phyloP scores from a whole-genome alignment of 164 flowering plant species.

The Taxillus chinensis region DNA sequence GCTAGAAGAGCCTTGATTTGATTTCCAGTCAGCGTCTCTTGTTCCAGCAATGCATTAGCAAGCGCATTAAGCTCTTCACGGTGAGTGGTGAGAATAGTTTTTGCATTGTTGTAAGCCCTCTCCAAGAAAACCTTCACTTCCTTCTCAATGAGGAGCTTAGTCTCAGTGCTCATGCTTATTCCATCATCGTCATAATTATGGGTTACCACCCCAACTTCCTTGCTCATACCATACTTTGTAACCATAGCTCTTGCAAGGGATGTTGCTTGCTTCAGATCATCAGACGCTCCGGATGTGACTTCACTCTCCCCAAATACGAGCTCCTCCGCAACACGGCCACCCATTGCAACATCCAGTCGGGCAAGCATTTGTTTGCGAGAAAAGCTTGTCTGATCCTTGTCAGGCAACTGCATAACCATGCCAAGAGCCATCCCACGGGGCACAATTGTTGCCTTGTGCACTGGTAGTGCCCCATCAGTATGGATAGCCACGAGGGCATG shows the following conservation, averaged over 20 bases:
- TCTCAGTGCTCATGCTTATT: slow-evolving; percentile 88
- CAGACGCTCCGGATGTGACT: slow-evolving; percentile 79
- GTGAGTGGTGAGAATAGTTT: slow-evolving; percentile 63
- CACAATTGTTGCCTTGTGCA: slow-evolving; percentile 92
- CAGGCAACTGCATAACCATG: slow-evolving; percentile 86
- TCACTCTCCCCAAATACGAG: slow-evolving; percentile 87
- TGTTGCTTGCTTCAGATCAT: slow-evolving; percentile 76
- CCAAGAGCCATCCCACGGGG: slow-evolving; percentile 90
- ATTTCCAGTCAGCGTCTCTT: slow-evolving; percentile 73
- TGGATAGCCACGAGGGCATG: slow-evolving; percentile 91
- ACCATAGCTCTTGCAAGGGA: slow-evolving; percentile 76
- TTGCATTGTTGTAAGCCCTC: slow-evolving; percentile 80
- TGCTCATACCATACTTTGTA: slow-evolving; percentile 91
- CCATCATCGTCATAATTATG: slow-evolving; percentile 78
- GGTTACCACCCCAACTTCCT: slow-evolving; percentile 71
- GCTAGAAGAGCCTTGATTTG: slow-evolving; percentile 74
- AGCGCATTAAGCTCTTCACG: slow-evolving; percentile 76
- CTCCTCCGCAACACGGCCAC: slow-evolving; percentile 92
- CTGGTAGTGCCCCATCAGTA: slow-evolving; percentile 93
- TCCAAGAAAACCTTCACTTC: slow-evolving; percentile 61
- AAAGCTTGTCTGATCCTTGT: slow-evolving; percentile 67
- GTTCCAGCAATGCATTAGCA: slow-evolving; percentile 82
- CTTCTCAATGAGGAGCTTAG: slow-evolving; percentile 73
- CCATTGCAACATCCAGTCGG: slow-evolving; percentile 92
- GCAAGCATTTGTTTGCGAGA: slow-evolving; percentile 94